Conservation (phyloP, 257 asterid genomes). For the Lantana camara region DNA sequence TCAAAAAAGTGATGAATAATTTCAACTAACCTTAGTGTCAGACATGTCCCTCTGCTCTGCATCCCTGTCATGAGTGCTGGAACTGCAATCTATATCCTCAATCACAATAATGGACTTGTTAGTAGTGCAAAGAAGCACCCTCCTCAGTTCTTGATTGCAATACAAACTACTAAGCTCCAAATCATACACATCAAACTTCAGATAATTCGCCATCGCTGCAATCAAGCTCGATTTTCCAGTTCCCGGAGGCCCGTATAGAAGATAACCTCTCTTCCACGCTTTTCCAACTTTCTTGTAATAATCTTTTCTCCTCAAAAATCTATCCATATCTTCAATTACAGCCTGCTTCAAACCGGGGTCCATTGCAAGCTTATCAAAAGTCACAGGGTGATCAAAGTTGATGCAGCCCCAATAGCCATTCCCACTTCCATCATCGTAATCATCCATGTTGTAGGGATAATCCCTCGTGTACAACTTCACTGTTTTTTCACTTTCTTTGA, state of each 20-base stretch:
- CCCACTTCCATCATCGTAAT: not conserved
- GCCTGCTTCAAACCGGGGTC: not conserved
- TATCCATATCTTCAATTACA: not conserved
- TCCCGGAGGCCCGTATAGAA: not conserved
- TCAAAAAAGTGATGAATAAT: no score
- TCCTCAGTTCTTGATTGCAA: not conserved
- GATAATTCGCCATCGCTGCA: not conserved
- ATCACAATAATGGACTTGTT: not conserved
- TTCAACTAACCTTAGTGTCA: no score
- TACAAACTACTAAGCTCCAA: not conserved
- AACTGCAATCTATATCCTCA: not conserved
- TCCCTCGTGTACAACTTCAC: not conserved
- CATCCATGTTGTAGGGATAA: not conserved
- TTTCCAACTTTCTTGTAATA: not conserved
- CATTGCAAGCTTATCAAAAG: not conserved
- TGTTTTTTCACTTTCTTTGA: not conserved
- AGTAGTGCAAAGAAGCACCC: not conserved
- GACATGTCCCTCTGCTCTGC: no score
- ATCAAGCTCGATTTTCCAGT: not conserved
- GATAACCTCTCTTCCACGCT: not conserved
- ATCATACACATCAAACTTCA: not conserved
- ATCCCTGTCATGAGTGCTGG: not conserved
- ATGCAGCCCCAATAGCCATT: not conserved
- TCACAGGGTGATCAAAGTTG: not conserved
- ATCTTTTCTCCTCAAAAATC: not conserved